Base-by-base conservation (phyloP, 805 yeast species). In the Cyberlindnera misumaiensis region DNA sequence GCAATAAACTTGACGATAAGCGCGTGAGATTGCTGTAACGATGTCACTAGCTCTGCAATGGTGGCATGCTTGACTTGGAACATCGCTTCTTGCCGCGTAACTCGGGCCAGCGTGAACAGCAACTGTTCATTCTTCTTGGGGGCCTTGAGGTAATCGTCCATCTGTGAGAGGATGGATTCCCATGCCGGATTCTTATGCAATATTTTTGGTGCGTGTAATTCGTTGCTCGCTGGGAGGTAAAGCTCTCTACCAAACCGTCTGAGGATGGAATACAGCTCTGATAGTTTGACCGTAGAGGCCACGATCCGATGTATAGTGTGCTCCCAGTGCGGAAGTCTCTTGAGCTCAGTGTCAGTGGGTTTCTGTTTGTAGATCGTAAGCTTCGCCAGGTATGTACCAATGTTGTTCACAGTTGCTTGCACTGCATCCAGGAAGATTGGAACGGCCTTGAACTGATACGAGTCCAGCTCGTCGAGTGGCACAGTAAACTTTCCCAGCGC, bases 231-330 rank as follows among this genome's bases (percentile, higher is more conserved):
- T 3, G 71, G 62, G 4, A 65, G 42, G 44, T 62, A 70, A 12
- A 64, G 47, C 28, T 63, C 67, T 40, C 73, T 56, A 1, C 72
- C 74, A 36, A 67, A 54, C 32, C 59, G 59, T 29, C 75, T 56
- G 12, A 65, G 45, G 1, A 65, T 54, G 13, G 64, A 52, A 44
- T 69, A 70, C 17, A 69, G 42, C 35, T 72, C 77, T 37, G 68
- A 65, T 25, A 71, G 49, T 31, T 72, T 55, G 7, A 51, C 38
- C 26, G 46, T 44, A 11, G 41, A 49, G 12, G 72, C 62, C 40
- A 73, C 64, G 4, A 73, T 56, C 41, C 71, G 60, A 46, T 77
- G 82, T 30, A 73, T 48, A 0, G 73, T 53, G 41, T 58, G 63
- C n/a, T 58, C 50, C 61, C 65, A 60, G 35, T 53, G 47, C 4